Conservation (phyloP, 176 grass and related monocot species). For the Oryza longistaminata region DNA sequence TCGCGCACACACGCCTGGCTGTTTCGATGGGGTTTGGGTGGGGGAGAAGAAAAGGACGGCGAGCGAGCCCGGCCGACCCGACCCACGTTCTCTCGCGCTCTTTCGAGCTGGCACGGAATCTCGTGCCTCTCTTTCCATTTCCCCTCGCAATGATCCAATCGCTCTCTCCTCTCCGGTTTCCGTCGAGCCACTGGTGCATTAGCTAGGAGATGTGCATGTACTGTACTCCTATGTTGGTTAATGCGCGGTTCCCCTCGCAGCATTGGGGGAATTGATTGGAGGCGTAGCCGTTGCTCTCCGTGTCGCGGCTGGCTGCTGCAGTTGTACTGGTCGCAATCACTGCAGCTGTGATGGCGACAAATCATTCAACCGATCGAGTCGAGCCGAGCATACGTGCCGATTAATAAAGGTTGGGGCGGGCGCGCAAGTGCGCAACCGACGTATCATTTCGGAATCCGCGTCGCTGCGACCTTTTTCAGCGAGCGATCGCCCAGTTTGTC, state of each 20-base stretch:
- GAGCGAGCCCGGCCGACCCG: neutral
- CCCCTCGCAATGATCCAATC: neutral
- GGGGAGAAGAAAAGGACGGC: constrained; percentile 32
- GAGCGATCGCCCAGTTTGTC: constrained; percentile 18
- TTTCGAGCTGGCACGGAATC: constrained; percentile 60
- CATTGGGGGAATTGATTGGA: neutral
- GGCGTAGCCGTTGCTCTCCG: constrained; percentile 17
- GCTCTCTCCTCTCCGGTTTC: constrained; percentile 2
- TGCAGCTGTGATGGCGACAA: constrained; percentile 28
- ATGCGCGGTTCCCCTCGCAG: constrained; percentile 21
- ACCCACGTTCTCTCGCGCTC: constrained; percentile 50
- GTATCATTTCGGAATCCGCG: constrained; percentile 29
- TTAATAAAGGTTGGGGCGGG: neutral
- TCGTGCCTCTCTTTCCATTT: constrained; percentile 28
- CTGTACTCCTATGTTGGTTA: neutral
- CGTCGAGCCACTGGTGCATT: neutral
- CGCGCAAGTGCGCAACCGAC: constrained; percentile 16
- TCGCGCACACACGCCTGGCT: constrained; percentile 22
- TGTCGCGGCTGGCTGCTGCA: neutral
- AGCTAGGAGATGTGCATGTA: neutral
- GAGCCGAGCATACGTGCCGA: neutral
- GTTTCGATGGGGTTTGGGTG: neutral
- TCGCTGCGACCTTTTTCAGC: neutral
- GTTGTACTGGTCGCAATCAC: constrained; percentile 23
- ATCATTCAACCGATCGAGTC: constrained; percentile 20